Base-by-base conservation (phyloP, 1,139 yeast species). In the Kurtzmaniella quercitrusa region DNA sequence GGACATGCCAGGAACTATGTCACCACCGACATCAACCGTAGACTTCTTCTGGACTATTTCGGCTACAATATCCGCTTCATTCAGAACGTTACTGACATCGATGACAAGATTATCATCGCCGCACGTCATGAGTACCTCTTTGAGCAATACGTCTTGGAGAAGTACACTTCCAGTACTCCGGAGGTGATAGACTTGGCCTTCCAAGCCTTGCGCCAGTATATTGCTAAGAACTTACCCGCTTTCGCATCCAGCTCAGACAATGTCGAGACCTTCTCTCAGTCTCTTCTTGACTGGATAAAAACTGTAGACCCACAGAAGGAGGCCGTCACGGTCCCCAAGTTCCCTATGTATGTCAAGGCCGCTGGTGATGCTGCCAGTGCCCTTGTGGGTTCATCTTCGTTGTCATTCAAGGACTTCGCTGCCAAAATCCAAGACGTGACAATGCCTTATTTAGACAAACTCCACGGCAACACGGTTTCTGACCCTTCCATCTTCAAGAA, bases 1-100 rank as follows among this genome's bases (percentile, higher is more conserved):
- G 99, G 99, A n/a, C 99, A 94, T 65, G 98, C 98, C 17, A 75
- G 98, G 64, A 93, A 93, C 68, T 94, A 93, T 60, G 98, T 93
- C 41, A 81, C 96, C 9, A 87, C 89, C 44, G 98, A 94, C 63
- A 89, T 93, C 59, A 86, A 89, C 60, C 81, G 98, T 60, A 77
- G 98, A 54, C 77, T 94, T 41, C 63, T 93, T 52, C 88, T 83
- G 61, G 90, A 91, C 60, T 91, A 89, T 65, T 93, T 94, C 66
- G 95, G 96, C 17, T 93, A 88, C 66, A 81, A 87, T 54, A 77
- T 93, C 40, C 75, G 75, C 42, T 93, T 90, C 64, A 90, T 94
- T 42, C 99, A 94, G 68, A 93, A 93, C 58, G 97, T 93, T 48
- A 93, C 99, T 16, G 98, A 93, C 63, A 90, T 93, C 48, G 99